Conservation (phyloP, 371 early-diverging fungal genomes). For the Mortierella sp. region DNA sequence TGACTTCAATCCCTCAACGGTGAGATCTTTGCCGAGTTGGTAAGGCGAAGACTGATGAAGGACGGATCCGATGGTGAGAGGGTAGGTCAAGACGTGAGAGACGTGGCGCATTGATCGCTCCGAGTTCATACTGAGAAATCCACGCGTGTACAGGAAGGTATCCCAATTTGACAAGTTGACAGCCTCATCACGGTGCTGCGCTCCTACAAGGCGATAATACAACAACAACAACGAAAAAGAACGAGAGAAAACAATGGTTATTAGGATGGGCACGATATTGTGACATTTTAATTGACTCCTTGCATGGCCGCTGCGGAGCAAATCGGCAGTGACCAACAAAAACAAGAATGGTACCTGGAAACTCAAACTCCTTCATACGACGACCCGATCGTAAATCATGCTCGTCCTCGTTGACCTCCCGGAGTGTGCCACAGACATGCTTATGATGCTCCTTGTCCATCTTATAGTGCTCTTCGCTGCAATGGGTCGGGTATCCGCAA, state of each 20-base stretch:
- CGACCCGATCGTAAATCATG: slow-evolving; percentile 88
- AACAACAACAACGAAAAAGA: not conserved
- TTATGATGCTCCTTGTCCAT: slow-evolving; percentile 71
- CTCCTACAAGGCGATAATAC: slow-evolving; percentile 58
- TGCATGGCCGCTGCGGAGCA: not conserved
- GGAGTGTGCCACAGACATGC: slow-evolving; percentile 71
- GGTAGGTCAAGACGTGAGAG: slow-evolving; percentile 86
- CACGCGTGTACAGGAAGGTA: slow-evolving; percentile 86
- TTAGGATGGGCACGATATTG: not conserved
- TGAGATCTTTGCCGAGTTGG: slow-evolving; percentile 76
- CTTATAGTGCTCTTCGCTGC: slow-evolving; percentile 81
- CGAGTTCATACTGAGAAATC: slow-evolving; percentile 83
- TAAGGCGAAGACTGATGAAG: slow-evolving; percentile 85
- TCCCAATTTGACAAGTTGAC: slow-evolving; percentile 90
- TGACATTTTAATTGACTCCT: not conserved
- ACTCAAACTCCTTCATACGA: slow-evolving; percentile 86
- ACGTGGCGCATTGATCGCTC: slow-evolving; percentile 87
- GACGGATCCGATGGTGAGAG: slow-evolving; percentile 85
- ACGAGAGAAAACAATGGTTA: not conserved
- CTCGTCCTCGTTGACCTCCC: slow-evolving; percentile 87
- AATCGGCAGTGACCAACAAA: not conserved
- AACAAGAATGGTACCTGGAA: slow-evolving; percentile 68
- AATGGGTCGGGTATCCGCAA: slow-evolving; percentile 91
- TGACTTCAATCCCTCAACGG: slow-evolving; percentile 80
- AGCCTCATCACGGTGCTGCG: slow-evolving; percentile 83